A percentile compares a stretch with the other conserved stretches of the same genome.
phyloP scores from a whole-genome alignment of 148 eudicot species.

The Pharnaceum exiguum region DNA sequence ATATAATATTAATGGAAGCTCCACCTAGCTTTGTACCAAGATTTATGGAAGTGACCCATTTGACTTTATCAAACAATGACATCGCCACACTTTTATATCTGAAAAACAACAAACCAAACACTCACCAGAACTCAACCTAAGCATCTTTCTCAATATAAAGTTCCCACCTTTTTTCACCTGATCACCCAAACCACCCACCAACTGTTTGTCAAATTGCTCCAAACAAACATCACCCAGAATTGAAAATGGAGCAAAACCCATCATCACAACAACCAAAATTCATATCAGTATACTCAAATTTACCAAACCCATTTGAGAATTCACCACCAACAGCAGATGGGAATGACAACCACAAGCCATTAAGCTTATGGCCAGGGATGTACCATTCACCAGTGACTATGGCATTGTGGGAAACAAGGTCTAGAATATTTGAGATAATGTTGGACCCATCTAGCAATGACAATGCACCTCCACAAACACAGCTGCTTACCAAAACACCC shows the following conservation, averaged over 20 bases:
- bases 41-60: background rate
- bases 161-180: background rate
- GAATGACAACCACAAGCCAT: conserved; percentile 49
- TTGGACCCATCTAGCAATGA: conserved; percentile 58
- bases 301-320: conserved; percentile 48
- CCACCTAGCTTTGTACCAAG: background rate
- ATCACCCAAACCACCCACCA: conserved; percentile 5
- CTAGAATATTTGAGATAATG: conserved; percentile 64
- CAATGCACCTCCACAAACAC: conserved; percentile 75
- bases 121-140: conserved; percentile 2
- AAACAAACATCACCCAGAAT: background rate
- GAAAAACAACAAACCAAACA: background rate
- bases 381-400: conserved; percentile 94
- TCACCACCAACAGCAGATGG: conserved; percentile 16
- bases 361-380: conserved; percentile 97
- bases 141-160: background rate
- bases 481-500: conserved; percentile 61
- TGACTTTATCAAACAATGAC: background rate
- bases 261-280: conserved; percentile 31
- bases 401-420: conserved; percentile 92
- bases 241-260: conserved; percentile 21
- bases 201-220: conserved; percentile 17
- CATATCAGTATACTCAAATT: conserved; percentile 66
- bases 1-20: too few species aligned
- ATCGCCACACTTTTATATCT: conserved; percentile 1